Conservation (phyloP, 345 rosid genomes). For the Eutrema yunnanense region DNA sequence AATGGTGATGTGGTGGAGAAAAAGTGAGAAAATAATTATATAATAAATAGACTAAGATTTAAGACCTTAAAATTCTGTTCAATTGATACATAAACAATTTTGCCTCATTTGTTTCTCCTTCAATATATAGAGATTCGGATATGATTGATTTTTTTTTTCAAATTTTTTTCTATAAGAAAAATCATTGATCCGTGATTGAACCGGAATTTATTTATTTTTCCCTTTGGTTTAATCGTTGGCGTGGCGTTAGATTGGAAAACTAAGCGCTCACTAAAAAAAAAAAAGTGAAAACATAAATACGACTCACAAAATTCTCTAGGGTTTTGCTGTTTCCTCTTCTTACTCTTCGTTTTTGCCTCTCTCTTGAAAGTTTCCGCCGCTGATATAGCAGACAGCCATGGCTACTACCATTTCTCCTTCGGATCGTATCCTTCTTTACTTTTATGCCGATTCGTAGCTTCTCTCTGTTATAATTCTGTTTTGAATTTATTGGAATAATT, state of each 20-base stretch:
- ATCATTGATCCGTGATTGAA: background rate
- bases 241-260: background rate
- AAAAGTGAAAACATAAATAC: background rate
- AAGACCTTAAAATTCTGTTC: too few species aligned
- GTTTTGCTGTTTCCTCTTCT: background rate
- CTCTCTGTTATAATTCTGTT: background rate
- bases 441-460: background rate
- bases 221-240: background rate
- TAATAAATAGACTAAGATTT: too few species aligned
- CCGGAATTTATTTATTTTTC: background rate
- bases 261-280: background rate
- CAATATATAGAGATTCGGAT: too few species aligned
- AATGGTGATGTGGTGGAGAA: too few species aligned
- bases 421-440: background rate
- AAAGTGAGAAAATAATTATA: too few species aligned
- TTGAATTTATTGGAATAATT: background rate
- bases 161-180: too few species aligned
- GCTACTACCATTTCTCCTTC: constrained; percentile 7
- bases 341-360: background rate
- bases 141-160: too few species aligned
- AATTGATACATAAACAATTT: too few species aligned
- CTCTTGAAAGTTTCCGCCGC: constrained; percentile 1
- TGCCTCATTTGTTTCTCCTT: too few species aligned
- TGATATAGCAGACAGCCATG: constrained; percentile 2
- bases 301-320: background rate